Base-by-base conservation (phyloP, 495 filamentous ascomycete species). In the Aspergillus bertholletiae region DNA sequence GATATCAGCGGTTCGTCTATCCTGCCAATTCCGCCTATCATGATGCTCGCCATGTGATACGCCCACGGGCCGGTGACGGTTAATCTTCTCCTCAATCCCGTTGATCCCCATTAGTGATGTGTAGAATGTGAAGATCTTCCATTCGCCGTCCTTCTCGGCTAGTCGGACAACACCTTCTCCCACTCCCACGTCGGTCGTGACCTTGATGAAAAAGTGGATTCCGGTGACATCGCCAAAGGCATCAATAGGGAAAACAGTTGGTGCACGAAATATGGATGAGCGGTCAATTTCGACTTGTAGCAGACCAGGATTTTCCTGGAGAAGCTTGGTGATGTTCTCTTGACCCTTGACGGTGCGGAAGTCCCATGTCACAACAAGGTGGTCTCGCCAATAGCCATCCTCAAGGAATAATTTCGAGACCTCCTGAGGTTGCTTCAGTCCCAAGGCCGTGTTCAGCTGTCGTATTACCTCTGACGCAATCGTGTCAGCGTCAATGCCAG, bases 61-160 rank as follows among this genome's bases (percentile, higher is more conserved):
- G 0, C 70, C 62, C 15, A 71, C 63, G 6, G 85, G 76, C 30
- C 77, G 70, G 17, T 56, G 39, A 18, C 48, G 4, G 64, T 69
- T 13, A 54, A 53, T 1, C 48, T 62, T 47, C 64, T 88, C 84
- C 37, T 81, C 76, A 30, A 73, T 58, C 0, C 73, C 78, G 0
- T 63, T 71, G 5, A 88, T 40, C 46, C 71, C 74, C 11, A 71
- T 55, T 35, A 89, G 64, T 0, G 70, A 67, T 3, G 85, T 87
- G 54, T 80, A 88, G 22, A 88, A 55, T 0, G 76, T 84, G 69
- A 83, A 89, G 28, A 87, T 77, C 64, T 83, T 86, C 85, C 84
- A 89, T 22, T 71, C 56, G 0, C 71, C 78, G 27, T 71, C 67
- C 21, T 58, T 35, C 50, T 83, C 72, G 0, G 83, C 73, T 15